Conservation (phyloP, 1,139 yeast species). For the Scheffersomyces titani region DNA sequence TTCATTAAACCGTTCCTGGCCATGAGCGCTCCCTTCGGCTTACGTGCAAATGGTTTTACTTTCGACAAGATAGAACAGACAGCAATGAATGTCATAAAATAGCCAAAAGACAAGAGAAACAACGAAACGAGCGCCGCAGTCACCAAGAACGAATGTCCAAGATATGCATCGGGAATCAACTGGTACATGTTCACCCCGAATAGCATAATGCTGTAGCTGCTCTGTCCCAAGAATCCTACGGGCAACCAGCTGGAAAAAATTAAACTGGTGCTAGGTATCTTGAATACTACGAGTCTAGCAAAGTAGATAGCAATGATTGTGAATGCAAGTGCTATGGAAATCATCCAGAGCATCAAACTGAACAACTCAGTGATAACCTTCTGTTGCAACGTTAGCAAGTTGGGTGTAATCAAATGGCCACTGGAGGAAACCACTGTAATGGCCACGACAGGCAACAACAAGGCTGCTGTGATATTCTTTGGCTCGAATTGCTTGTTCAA, state of each 20-base stretch:
- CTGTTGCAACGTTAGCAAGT: conserved; percentile 40
- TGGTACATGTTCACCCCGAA: conserved; percentile 47
- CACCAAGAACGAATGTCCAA: not conserved
- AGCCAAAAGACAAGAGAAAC: conserved; percentile 22
- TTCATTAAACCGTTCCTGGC: conserved; percentile 19
- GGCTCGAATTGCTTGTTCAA: conserved; percentile 23
- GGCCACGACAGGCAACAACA: conserved; percentile 72
- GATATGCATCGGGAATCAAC: conserved; percentile 6
- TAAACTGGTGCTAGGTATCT: conserved; percentile 52
- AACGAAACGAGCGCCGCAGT: conserved; percentile 19
- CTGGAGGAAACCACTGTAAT: conserved; percentile 72
- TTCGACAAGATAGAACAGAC: conserved; percentile 19
- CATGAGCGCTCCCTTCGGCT: conserved; percentile 14
- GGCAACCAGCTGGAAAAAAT: conserved; percentile 60
- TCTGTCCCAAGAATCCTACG: conserved; percentile 75
- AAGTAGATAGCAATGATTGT: conserved; percentile 55
- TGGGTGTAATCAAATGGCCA: conserved; percentile 55
- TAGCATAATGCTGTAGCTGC: conserved; percentile 64
- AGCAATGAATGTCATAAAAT: conserved; percentile 23
- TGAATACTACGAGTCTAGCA: conserved; percentile 57
- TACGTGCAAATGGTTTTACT: conserved; percentile 19
- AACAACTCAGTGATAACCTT: conserved; percentile 55
- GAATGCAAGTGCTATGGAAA: conserved; percentile 64
- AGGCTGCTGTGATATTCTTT: conserved; percentile 41
- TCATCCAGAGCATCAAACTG: conserved; percentile 63